These are phyloP conservation scores for Colletotrichum agaves DNA, from an alignment of 2,329 filamentous ascomycete species.

Conservation along the genomic window DNA sequence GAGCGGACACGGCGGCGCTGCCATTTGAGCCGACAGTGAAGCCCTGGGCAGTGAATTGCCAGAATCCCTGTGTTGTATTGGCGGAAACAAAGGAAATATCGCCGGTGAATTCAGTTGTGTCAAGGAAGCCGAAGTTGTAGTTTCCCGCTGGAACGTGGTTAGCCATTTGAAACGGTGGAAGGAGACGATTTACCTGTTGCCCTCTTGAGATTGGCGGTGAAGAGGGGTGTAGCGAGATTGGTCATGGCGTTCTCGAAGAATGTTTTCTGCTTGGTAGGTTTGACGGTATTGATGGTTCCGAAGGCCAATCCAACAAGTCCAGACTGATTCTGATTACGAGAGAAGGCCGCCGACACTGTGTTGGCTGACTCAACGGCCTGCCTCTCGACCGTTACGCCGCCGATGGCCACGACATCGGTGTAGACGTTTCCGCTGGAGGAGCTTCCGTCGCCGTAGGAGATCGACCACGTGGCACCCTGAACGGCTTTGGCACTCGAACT, in stretches of 20 bases:
- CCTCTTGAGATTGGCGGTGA: slow-evolving; percentile 49
- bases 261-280: slow-evolving; percentile 53
- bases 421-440: slow-evolving; percentile 56
- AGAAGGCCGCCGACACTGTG: slow-evolving; percentile 53
- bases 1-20: slow-evolving; percentile 28
- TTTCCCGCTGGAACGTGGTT: slow-evolving; percentile 42
- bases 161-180: not conserved
- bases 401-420: slow-evolving; percentile 54
- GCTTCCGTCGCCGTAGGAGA: slow-evolving; percentile 57
- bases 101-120: slow-evolving; percentile 66
- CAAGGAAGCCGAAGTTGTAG: slow-evolving; percentile 59
- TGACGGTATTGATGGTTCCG: slow-evolving; percentile 54
- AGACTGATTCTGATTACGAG: slow-evolving; percentile 49
- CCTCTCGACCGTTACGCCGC: slow-evolving; percentile 50
- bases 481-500: slow-evolving; percentile 53
- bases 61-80: slow-evolving; percentile 68
- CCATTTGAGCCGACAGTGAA: slow-evolving; percentile 59
- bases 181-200: slow-evolving; percentile 45
- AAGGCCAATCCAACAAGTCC: slow-evolving; percentile 58
- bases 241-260: slow-evolving; percentile 52
- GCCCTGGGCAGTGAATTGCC: slow-evolving; percentile 68
- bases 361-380: slow-evolving; percentile 57
- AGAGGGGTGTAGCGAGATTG: slow-evolving; percentile 45
- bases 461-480: slow-evolving; percentile 51
- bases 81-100: slow-evolving; percentile 66